Conservation (phyloP, 139 green algal species). For the Coelastrella sp. region DNA sequence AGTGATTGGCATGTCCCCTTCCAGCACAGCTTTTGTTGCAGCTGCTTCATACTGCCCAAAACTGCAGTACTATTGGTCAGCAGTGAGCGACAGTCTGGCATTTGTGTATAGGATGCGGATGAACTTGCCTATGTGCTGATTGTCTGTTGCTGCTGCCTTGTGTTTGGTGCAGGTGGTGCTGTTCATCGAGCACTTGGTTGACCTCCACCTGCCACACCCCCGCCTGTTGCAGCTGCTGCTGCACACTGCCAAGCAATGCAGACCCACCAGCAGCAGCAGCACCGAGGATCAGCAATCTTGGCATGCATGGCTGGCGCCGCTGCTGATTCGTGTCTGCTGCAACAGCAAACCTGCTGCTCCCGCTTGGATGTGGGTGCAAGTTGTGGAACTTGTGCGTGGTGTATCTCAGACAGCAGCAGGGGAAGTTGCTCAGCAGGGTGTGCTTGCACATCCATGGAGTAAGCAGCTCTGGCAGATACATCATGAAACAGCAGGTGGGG, state of each 20-base stretch:
- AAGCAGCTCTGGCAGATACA: constrained; percentile 28
- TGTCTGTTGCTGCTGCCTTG: too few relatives aligned
- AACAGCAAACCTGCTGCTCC: constrained; percentile 6
- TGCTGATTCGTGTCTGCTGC: not conserved
- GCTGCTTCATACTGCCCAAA: too few relatives aligned
- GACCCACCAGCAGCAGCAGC: too few relatives aligned
- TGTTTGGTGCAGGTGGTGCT: constrained; percentile 22
- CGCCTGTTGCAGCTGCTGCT: constrained; percentile 19
- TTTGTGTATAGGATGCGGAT: too few relatives aligned
- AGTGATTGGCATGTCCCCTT: too few relatives aligned
- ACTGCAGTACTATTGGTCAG: too few relatives aligned
- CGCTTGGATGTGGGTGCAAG: constrained; percentile 1
- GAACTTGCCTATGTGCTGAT: too few relatives aligned
- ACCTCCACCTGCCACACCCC: not conserved
- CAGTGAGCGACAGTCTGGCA: too few relatives aligned
- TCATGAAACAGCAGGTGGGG: constrained; percentile 31
- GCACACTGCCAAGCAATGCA: not conserved
- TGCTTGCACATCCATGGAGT: constrained; percentile 28
- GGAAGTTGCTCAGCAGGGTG: not conserved
- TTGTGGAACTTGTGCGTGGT: not conserved
- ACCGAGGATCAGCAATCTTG: not conserved
- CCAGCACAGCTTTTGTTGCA: too few relatives aligned
- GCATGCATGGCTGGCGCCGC: constrained; percentile 1
- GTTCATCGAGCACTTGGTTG: constrained; percentile 2
- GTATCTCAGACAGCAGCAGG: constrained; percentile 12